Conservation (phyloP, 2,329 filamentous ascomycete genomes). For the Atkinsonella texensis region DNA sequence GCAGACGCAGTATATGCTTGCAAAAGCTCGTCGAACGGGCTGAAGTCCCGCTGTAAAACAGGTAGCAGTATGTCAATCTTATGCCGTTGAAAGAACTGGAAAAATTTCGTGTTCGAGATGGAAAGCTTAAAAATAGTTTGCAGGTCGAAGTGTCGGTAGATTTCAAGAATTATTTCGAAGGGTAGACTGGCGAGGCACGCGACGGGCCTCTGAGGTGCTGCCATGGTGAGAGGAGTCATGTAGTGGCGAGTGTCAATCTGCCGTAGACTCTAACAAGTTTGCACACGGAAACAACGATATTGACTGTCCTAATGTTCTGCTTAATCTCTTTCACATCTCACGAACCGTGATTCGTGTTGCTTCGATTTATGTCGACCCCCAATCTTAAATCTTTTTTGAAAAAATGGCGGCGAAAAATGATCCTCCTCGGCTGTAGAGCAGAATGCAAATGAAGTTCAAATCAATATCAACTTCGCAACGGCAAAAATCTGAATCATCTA, state of each 20-base stretch:
- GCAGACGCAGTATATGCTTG: conserved; percentile 32
- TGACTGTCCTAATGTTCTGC: not conserved
- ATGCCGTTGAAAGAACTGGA: conserved; percentile 28
- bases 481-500: not conserved
- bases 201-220: conserved; percentile 5
- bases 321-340: not conserved
- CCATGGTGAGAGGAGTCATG: conserved; percentile 9
- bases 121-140: conserved; percentile 27
- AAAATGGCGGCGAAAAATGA: not conserved
- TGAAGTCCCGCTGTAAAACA: conserved; percentile 29
- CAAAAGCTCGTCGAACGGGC: conserved; percentile 33
- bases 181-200: conserved; percentile 23
- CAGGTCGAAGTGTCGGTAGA: conserved; percentile 33
- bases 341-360: not conserved
- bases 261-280: not conserved
- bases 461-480: not conserved
- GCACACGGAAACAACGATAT: not conserved
- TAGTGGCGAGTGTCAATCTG: not conserved
- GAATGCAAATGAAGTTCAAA: conserved; percentile 9
- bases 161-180: conserved; percentile 35
- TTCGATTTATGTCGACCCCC: no score
- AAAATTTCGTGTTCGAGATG: conserved; percentile 24
- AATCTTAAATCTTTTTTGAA: not conserved
- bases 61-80: conserved; percentile 30
- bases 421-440: not conserved